phyloP scores from a whole-genome alignment of 2,329 filamentous ascomycete genomes.

The Claviceps purpurea region DNA sequence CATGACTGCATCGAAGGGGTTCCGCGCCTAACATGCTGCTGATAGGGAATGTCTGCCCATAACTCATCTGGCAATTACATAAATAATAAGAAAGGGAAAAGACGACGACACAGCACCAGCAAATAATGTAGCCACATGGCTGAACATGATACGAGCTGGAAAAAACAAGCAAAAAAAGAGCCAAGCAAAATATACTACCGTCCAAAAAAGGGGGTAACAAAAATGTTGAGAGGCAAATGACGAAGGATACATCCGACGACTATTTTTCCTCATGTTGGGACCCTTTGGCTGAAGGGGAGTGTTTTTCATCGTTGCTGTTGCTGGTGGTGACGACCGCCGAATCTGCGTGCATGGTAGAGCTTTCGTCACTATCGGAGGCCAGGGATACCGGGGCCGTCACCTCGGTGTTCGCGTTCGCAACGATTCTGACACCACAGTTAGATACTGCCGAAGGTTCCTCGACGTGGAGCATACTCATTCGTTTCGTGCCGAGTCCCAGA shows the following conservation, averaged over 20 bases:
- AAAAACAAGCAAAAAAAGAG: constrained; percentile 5
- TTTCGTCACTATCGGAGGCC: constrained; percentile 39
- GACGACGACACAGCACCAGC: constrained; percentile 3
- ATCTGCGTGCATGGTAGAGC: constrained; percentile 40
- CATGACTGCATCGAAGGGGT: not conserved
- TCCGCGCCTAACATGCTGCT: constrained; percentile 23
- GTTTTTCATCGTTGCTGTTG: constrained; percentile 28
- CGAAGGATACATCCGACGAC: constrained; percentile 6
- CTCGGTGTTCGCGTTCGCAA: constrained; percentile 26
- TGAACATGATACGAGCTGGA: constrained; percentile 7
- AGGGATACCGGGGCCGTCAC: constrained; percentile 25
- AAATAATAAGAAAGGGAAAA: constrained; percentile 7
- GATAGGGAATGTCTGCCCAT: constrained; percentile 15
- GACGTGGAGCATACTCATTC: constrained; percentile 22
- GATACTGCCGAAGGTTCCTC: constrained; percentile 15
- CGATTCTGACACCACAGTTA: constrained; percentile 23
- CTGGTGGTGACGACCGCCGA: constrained; percentile 23
- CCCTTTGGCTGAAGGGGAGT: constrained; percentile 34
- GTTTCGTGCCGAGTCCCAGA: constrained; percentile 20
- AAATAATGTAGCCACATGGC: constrained; percentile 7
- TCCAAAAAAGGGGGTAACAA: constrained; percentile 1
- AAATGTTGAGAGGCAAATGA: not conserved
- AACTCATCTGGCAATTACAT: constrained; percentile 7
- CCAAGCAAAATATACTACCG: constrained; percentile 7
- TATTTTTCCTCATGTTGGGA: constrained; percentile 21